phyloP scores from a whole-genome alignment of 2,329 filamentous ascomycete genomes.

The Cadophora luteo-olivacea region DNA sequence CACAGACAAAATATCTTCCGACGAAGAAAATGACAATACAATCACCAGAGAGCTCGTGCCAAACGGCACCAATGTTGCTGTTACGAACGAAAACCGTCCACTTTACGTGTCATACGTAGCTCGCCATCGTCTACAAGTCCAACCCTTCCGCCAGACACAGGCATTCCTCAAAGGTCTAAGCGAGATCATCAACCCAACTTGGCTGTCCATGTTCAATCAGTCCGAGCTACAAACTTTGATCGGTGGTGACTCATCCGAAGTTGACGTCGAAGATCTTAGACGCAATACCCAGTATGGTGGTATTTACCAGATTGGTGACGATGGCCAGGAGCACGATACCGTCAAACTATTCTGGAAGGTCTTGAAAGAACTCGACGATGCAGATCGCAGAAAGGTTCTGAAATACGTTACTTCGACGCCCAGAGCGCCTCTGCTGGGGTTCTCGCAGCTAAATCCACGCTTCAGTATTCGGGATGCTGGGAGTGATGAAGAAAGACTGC shows the following conservation, averaged over 20 bases:
- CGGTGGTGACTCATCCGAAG: constrained; percentile 83
- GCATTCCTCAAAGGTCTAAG: constrained; percentile 88
- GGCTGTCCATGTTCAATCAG: constrained; percentile 99
- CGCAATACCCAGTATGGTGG: constrained; percentile 87
- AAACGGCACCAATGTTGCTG: constrained; percentile 75
- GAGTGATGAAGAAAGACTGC: constrained; percentile 76
- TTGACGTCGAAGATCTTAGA: constrained; percentile 86
- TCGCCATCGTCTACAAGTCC: constrained; percentile 81
- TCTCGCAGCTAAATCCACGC: constrained; percentile 80
- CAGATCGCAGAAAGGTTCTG: constrained; percentile 82
- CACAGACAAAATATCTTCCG: constrained; percentile 67
- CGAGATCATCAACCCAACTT: constrained; percentile 86
- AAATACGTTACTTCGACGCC: constrained; percentile 97
- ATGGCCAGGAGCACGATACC: constrained; percentile 83
- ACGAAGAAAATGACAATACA: constrained; percentile 59
- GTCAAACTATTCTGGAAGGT: constrained; percentile 91
- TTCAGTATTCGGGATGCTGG: constrained; percentile 92
- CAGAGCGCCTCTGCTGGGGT: constrained; percentile 86
- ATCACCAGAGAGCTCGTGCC: constrained; percentile 78
- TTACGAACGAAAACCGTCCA: constrained; percentile 91
- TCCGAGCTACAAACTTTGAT: constrained; percentile 92
- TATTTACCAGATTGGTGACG: constrained; percentile 87
- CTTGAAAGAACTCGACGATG: constrained; percentile 76
- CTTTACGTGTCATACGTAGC: constrained; percentile 95
- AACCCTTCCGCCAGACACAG: constrained; percentile 80